Base-by-base conservation (phyloP, 148 eudicot genomes). In the Oxyria digyna region DNA sequence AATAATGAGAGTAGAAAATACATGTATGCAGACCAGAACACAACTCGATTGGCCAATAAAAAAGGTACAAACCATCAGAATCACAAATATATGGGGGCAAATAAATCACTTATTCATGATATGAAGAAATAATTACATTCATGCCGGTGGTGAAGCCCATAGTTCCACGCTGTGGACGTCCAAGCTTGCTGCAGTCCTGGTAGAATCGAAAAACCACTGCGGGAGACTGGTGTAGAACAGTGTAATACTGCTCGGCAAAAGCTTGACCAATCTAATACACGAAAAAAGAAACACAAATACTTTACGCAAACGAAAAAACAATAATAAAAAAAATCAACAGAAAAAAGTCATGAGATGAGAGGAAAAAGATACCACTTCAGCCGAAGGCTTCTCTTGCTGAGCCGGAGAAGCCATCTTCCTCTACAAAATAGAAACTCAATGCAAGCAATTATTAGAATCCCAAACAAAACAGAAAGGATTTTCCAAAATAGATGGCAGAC, bases 231-330 rank as follows among this genome's bases (percentile, higher is more conserved):
- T 87, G 84, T 72, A 86, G 85, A 73, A 90, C 84, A 3, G 80
- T 55, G 43, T 87, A 94, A 62, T 88, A 94, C 68, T 87, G 97
- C 65, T 74, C 80, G 33, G 87, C 97, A 78, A 94, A 94, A 9
- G 93, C 96, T 67, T 90, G 79, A 9, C 91, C 97, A 75, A 94
- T 91, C 97, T 94, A 23, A 11, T 24, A 54, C 15, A 24, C 62
- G 33, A 42, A 0, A 42, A 42, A 17, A 15, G 4, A 21, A n/a
- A 46, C 13, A 26, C 4, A 27, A 5, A 11, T 0, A 8, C 18
- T 6, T 10, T 6, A 49, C 2, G 11, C 17, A 11, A 26, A 24
- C 23, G 10, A 54, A 29, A 21, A 50, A 50, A 21, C 13, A 26
- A 50, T 20, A 50, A 20, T 27, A 20, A 26, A 9, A 26, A 26